Evolutionary conservation across 106 monocot species (phyloP).

Genomic region (Ottelia alismoides): DNA sequence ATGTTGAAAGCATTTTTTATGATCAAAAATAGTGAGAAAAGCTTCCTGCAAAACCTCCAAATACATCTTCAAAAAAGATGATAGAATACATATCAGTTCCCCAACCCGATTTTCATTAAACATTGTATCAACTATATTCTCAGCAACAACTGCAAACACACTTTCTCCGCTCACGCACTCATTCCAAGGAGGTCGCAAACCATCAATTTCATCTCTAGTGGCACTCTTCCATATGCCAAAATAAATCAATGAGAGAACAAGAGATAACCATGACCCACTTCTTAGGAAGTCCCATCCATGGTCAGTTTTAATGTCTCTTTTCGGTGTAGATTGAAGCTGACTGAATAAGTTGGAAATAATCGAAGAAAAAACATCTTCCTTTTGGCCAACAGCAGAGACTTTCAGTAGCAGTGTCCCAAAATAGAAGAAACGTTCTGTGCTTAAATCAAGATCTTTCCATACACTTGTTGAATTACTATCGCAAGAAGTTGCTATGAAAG

Average conservation of each 20-base stretch:
- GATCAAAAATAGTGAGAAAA: conserved; percentile 43
- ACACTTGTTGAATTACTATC: background rate
- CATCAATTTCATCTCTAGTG: conserved; percentile 12
- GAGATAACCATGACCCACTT: conserved; percentile 47
- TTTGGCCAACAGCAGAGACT: conserved; percentile 3
- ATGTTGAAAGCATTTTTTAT: conserved; percentile 6
- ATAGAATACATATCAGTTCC: conserved; percentile 32
- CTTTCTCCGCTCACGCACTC: conserved; percentile 2
- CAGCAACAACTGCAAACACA: conserved; percentile 15
- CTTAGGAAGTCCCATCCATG: conserved; percentile 63
- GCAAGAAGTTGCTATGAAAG: conserved; percentile 18
- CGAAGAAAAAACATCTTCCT: conserved; percentile 14
- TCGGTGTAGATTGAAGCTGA: conserved; percentile 15
- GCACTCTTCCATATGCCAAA: conserved; percentile 31
- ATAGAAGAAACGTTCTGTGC: conserved; percentile 23
- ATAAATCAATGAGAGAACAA: conserved; percentile 45
- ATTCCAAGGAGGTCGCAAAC: conserved; percentile 12
- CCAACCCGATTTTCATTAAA: conserved; percentile 24
- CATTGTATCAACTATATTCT: conserved; percentile 17
- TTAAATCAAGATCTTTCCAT: conserved; percentile 15
- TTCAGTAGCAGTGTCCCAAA: conserved; percentile 31
- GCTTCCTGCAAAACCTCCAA: conserved; percentile 40
- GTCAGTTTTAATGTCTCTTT: conserved; percentile 1
- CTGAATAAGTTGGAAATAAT: conserved; percentile 36
- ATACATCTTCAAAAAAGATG: conserved; percentile 45